Percentiles rank a stretch among this genome's conserved stretches.
Conservation (phyloP, 306 rosid genomes). For the Fragaria ananassa region DNA sequence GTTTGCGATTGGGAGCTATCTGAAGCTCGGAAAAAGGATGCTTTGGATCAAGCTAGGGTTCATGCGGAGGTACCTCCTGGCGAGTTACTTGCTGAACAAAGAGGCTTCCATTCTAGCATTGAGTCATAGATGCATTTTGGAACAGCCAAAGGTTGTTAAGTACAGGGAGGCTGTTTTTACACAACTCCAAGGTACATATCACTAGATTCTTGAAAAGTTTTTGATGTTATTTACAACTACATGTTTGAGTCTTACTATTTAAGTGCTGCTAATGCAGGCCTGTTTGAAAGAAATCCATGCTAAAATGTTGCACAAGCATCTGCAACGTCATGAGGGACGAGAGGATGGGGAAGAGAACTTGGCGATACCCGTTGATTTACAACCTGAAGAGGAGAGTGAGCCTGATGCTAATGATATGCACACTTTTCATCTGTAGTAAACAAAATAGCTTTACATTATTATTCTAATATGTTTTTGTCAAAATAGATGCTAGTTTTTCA, state of each 20-base stretch:
- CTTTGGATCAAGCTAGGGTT: constrained; percentile 89
- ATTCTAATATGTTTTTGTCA: not conserved
- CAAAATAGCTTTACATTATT: not conserved
- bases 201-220: constrained; percentile 14
- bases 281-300: constrained; percentile 87
- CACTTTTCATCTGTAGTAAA: not conserved
- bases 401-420: constrained; percentile 47
- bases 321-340: constrained; percentile 66
- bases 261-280: constrained; percentile 54
- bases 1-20: constrained; percentile 95
- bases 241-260: constrained; percentile 16
- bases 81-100: constrained; percentile 94
- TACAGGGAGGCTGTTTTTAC: constrained; percentile 89
- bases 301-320: constrained; percentile 72
- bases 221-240: not conserved
- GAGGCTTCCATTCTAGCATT: constrained; percentile 88
- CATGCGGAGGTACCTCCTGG: constrained; percentile 94
- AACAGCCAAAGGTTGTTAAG: constrained; percentile 84
- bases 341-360: constrained; percentile 47
- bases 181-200: constrained; percentile 66
- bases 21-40: constrained; percentile 89
- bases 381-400: constrained; percentile 42
- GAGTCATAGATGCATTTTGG: constrained; percentile 92
- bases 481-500: constrained; percentile 34
- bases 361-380: constrained; percentile 35